These are phyloP conservation scores for Leccinum subspadiceum DNA, from an alignment of 1,284 basidiomycete genomes.

Conservation along the genomic window DNA sequence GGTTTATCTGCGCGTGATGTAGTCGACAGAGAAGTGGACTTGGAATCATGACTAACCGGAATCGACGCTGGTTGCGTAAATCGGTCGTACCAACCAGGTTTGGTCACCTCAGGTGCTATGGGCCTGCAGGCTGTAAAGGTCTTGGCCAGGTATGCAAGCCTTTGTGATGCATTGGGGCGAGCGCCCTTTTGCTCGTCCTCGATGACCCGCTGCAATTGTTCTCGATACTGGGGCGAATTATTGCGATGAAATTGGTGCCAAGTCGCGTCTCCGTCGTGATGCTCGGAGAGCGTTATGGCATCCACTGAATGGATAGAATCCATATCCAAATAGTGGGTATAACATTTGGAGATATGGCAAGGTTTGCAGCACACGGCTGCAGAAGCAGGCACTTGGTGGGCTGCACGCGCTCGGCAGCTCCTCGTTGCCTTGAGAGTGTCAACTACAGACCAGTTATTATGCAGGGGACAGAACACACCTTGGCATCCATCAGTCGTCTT, in stretches of 20 bases:
- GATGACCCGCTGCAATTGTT: conserved; percentile 20
- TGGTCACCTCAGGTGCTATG: conserved; percentile 34
- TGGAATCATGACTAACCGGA: conserved; percentile 23
- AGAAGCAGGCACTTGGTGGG: conserved; percentile 20
- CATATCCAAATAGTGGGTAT: conserved; percentile 45
- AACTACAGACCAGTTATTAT: neutral
- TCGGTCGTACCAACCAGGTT: conserved; percentile 54
- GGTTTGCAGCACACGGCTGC: conserved; percentile 43
- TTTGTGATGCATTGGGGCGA: conserved; percentile 34
- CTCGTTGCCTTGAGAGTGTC: conserved; percentile 15
- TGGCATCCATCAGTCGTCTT: conserved; percentile 18
- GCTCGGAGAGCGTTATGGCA: conserved; percentile 38
- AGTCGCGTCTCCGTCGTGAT: conserved; percentile 31
- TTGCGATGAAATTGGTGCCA: conserved; percentile 50
- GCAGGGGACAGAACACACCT: conserved; percentile 11
- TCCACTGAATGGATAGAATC: conserved; percentile 50
- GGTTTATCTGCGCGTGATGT: conserved; percentile 20
- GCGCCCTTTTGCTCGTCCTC: conserved; percentile 37
- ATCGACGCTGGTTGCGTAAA: conserved; percentile 18
- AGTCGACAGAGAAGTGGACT: neutral
- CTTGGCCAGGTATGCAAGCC: conserved; percentile 39
- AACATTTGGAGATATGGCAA: conserved; percentile 54
- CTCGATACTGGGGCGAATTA: conserved; percentile 28
- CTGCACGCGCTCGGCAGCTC: conserved; percentile 24
- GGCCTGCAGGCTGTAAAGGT: conserved; percentile 45